Base-by-base conservation (phyloP, 768 basidiomycete genomes). In the Mycena latifolia region DNA sequence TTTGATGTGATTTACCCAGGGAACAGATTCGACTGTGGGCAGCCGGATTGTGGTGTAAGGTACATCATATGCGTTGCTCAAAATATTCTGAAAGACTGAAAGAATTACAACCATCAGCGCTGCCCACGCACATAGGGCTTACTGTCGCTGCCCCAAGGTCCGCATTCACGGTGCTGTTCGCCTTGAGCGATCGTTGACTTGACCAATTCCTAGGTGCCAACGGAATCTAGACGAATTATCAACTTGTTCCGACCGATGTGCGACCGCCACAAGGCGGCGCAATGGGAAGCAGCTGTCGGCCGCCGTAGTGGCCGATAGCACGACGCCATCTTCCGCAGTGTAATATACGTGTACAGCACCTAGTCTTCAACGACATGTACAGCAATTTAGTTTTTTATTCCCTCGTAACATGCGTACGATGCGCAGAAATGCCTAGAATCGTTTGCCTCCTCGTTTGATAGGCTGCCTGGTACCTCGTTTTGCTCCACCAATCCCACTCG, bases 401-500 rank as follows among this genome's bases (percentile, higher is more conserved):
- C 5, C 5, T 39, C 10, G 37, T 39, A 9, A 35, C 6, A 39
- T 48, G 20, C 15, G 33, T 6, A 35, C n/a, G 18, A 48, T 52
- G 39, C 22, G 51, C 18, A 24, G 45, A 24, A 65, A 24, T 39
- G 25, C 66, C 83, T 82, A 92, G 81, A 92, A 94, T 67, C 89
- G 85, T 75, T 87, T 91, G 31, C 89, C 91, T 37, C 90, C 90
- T 69, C 92, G 86, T 77, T 89, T 93, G 66, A 93, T 81, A 6
- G 92, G 92, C 70, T 94, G 92, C 71, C 88, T 85, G 47, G 88
- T 82, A 43, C 88, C 88, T 58, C 88, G 81, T 65, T 82, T 81
- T 25, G 67, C 67, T 53, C 76, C 71, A 46, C 75, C 73, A 52
- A 73, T 68, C 47, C 81, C 82, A 63, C 76, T 77, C 66, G 56